Evolutionary conservation across 2,329 filamentous ascomycete species (phyloP), one percentile per base, ranked within the genome.

Genomic region (Madurella mycetomatis): DNA sequence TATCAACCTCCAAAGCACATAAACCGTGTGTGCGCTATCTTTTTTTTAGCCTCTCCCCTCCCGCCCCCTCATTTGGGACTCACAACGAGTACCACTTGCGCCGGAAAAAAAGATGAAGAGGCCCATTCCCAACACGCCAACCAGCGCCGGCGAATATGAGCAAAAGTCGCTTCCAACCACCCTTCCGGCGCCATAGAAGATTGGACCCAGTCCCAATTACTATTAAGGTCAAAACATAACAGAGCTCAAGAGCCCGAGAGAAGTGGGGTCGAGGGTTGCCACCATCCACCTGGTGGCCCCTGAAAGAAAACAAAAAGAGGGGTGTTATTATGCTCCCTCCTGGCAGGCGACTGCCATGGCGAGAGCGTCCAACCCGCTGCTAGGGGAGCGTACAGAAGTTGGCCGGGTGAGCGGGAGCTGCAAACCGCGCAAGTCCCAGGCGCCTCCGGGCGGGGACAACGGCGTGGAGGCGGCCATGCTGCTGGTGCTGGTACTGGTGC

Each of bases 301-400:
- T 47, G 19, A 44, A 12, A 9, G 30, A 39, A 30, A 53, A 48
- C 2, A 32, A 39, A 30, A 53, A 48, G 13, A 9, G 9, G 41
- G 11, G 2, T 12, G 40, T 17, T 18, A 16, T 51, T 53, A 59
- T 32, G 48, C 63, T 43, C 72, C 72, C 60, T 79, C 76, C 63
- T 80, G 76, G 58, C 76, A 79, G 19, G 77, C 79, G 13, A 80
- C 73, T 18, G 78, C 80, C 70, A 78, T 73, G 45, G 79, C 80
- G 17, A 83, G 69, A 8, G 79, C 75, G 58, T 82, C 79, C 5
- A 83, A 73, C 17, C 79, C 79, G 55, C 75, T 80, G 59, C 71
- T 77, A n/a, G 72, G 72, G n/a, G 73, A 73, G 55, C 73, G 69
- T 2, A 65, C 64, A 7, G 70, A 63, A 12, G 65, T 67, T 4